phyloP scores from a whole-genome alignment of 768 basidiomycete genomes.

The Asterophora lycoperdoides region DNA sequence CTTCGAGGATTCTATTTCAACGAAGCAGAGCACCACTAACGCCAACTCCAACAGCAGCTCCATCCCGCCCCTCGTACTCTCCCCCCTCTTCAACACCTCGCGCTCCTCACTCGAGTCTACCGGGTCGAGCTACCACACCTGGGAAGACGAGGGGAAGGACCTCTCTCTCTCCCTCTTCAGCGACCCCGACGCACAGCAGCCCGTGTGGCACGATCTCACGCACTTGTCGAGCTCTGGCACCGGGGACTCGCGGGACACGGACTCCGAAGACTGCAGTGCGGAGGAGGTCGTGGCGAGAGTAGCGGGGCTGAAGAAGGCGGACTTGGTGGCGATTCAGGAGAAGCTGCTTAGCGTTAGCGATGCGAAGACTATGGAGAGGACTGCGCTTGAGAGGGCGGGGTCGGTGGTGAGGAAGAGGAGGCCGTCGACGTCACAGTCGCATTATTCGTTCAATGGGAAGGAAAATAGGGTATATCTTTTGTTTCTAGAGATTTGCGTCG shows the following conservation, averaged over 20 bases:
- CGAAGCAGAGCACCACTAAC: constrained; percentile 47
- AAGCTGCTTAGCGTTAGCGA: constrained; percentile 64
- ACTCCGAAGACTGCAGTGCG: constrained; percentile 46
- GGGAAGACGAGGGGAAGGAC: constrained; percentile 59
- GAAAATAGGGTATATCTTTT: constrained; percentile 30
- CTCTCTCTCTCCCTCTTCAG: constrained; percentile 50
- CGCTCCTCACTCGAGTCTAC: constrained; percentile 74
- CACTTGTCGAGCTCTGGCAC: constrained; percentile 39
- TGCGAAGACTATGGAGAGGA: constrained; percentile 47
- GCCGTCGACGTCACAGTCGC: constrained; percentile 81
- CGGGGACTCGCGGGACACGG: constrained; percentile 41
- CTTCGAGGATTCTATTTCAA: constrained; percentile 39
- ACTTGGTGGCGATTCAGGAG: constrained; percentile 71
- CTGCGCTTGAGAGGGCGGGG: constrained; percentile 58
- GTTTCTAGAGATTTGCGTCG: constrained; percentile 5
- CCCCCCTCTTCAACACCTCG: constrained; percentile 70
- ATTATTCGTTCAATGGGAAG: constrained; percentile 56
- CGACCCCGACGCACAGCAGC: constrained; percentile 43
- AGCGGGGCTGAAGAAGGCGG: constrained; percentile 64
- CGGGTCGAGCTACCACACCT: constrained; percentile 85
- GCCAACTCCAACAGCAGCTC: constrained; percentile 27
- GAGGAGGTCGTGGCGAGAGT: constrained; percentile 64
- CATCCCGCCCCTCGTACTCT: constrained; percentile 60
- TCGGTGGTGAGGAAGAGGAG: constrained; percentile 67
- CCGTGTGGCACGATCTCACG: constrained; percentile 63